Base-by-base conservation (phyloP, 805 yeast species). In the Clavispora carvajalis region DNA sequence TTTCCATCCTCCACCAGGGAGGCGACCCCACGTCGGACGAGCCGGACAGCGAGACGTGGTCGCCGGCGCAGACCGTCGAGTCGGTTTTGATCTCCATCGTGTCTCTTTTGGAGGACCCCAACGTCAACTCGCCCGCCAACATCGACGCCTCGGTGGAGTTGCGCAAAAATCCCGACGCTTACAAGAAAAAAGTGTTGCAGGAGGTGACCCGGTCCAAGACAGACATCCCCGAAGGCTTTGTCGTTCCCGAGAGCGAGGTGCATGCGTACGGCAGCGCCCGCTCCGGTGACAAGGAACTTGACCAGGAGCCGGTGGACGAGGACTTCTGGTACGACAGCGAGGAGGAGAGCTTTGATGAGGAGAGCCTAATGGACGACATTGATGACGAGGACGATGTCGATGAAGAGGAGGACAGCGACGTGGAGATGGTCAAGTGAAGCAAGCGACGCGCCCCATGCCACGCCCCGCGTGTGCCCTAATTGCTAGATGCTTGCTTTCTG, bases 101-200 rank as follows among this genome's bases (percentile, higher is more conserved):
- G 15, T 88, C 96, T 7, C 73, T 91, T 38, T 74, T 91, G 53
- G 95, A 89, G 56, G 97, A 91, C 61, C 98, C 98, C 39, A 91
- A 91, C 65, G 82, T 86, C 44, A 77, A 80, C 45, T 86, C 96
- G 1, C 97, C 98, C 6, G 98, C 98, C 5, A 91, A 91, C 62
- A 90, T 91, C 37, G 98, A 91, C 62, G 98, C 98, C 13, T 85
- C 95, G 15, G 88, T 89, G 33, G 86, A 85, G 53, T 89, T 87
- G 77, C 75, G 95, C 55, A 87, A 85, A 55, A 78, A 84, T 61
- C 82, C 82, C 22, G 87, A 81, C 19, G 80, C 77, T 34, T 91
- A 88, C 66, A 77, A 78, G 59, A 79, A 75, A 54, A 78, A 79
- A 57, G 95, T 89, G 5, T 73, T 77, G 46, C 77, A 81, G 54